phyloP scores from a whole-genome alignment of 352 stramenopile genomes.

The Phytophthora aleatoria region DNA sequence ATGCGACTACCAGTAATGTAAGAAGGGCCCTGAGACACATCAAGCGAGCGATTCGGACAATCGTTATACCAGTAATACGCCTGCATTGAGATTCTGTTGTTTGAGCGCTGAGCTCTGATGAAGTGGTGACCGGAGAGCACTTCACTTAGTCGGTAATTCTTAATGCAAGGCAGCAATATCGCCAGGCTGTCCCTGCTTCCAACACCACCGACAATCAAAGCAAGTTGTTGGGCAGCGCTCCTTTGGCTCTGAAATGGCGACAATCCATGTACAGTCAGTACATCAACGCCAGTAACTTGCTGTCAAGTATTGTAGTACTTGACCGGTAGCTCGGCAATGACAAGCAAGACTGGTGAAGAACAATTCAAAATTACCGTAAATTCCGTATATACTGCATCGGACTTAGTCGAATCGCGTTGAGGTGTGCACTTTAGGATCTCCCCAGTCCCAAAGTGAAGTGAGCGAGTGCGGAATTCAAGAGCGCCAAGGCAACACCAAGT shows the following conservation, averaged over 20 bases:
- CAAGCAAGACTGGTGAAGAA: too few species aligned
- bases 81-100: background rate
- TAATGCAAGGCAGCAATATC: too few species aligned
- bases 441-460: slow-evolving; percentile 23
- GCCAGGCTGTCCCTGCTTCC: background rate
- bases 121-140: too few species aligned
- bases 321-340: too few species aligned
- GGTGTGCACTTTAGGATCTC: slow-evolving; percentile 12
- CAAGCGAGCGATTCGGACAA: background rate
- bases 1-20: slow-evolving; percentile 17
- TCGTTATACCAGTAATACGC: background rate
- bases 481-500: background rate
- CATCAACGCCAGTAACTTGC: too few species aligned
- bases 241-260: too few species aligned
- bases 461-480: slow-evolving; percentile 5
- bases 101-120: too few species aligned
- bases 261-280: too few species aligned
- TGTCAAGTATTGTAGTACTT: too few species aligned
- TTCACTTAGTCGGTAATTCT: too few species aligned
- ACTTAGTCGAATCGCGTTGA: slow-evolving; percentile 16
- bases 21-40: slow-evolving; percentile 24
- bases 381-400: slow-evolving; percentile 1
- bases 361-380: slow-evolving; percentile 11
- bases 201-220: background rate
- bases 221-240: too few species aligned